These are phyloP conservation scores for Cercophora sp. DNA, from an alignment of 495 filamentous ascomycete species.

Conservation along the genomic window DNA sequence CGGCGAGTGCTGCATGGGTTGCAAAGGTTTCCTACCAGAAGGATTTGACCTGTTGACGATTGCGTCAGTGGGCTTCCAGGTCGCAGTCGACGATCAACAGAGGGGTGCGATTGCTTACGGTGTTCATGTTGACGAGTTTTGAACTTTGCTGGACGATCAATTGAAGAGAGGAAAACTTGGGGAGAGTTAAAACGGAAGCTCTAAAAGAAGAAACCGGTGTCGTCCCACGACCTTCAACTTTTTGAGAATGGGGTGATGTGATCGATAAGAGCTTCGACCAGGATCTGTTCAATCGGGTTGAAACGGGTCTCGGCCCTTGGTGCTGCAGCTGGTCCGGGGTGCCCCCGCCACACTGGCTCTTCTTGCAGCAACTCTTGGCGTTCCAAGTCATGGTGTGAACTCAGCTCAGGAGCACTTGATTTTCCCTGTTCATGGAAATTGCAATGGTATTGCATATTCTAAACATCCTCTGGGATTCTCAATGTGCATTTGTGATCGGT, in stretches of 20 bases:
- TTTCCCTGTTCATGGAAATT: too few relatives aligned
- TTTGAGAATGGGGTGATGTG: slow-evolving; percentile 26
- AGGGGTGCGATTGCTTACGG: slow-evolving; percentile 14
- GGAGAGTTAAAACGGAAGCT: neutral
- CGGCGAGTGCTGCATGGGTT: neutral
- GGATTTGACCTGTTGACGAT: slow-evolving; percentile 48
- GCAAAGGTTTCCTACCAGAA: slow-evolving; percentile 49
- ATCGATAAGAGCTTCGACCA: slow-evolving; percentile 21
- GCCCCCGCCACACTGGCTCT: too few relatives aligned
- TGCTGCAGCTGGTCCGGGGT: too few relatives aligned
- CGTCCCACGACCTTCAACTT: slow-evolving; percentile 6
- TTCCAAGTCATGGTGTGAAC: too few relatives aligned
- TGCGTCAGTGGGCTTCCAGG: neutral
- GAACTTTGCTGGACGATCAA: neutral
- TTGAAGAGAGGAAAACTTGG: neutral
- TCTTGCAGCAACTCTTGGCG: too few relatives aligned
- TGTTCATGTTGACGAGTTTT: too few relatives aligned
- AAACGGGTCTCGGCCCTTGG: too few relatives aligned
- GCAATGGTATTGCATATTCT: too few relatives aligned
- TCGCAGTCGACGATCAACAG: neutral
- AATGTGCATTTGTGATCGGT: too few relatives aligned
- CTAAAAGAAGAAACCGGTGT: neutral
- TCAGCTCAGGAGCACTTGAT: too few relatives aligned
- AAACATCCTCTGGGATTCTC: too few relatives aligned
- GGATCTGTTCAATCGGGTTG: neutral